Evolutionary conservation across 345 rosid genomes (phyloP).

Genomic region (rapeseed (Brassica napus)): Da-Ae NC_063451.1:41773501-41774000

Average conservation of each 20-base stretch:
- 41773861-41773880: slow-evolving; percentile 20
- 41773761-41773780: neutral
- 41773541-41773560: slow-evolving; percentile 37
- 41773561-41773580: slow-evolving; percentile 66
- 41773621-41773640: neutral
- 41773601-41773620: neutral
- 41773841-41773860: slow-evolving; percentile 9
- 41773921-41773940: slow-evolving; percentile 7
- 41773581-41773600: slow-evolving; percentile 41
- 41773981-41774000: neutral
- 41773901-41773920: slow-evolving; percentile 7
- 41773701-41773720: slow-evolving; percentile 61
- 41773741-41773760: neutral
- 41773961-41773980: neutral
- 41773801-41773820: slow-evolving; percentile 12
- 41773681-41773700: slow-evolving; percentile 74
- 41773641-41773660: slow-evolving; percentile 61
- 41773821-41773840: neutral
- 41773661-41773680: slow-evolving; percentile 60
- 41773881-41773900: slow-evolving; percentile 13
- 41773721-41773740: slow-evolving; percentile 57
- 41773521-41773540: slow-evolving; percentile 46
- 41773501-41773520: neutral
- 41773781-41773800: neutral
- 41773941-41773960: slow-evolving; percentile 10